A percentile compares a stretch with the other conserved stretches of the same genome.
Conservation (phyloP, 805 yeast species). For the Teunomyces stri region DNA sequence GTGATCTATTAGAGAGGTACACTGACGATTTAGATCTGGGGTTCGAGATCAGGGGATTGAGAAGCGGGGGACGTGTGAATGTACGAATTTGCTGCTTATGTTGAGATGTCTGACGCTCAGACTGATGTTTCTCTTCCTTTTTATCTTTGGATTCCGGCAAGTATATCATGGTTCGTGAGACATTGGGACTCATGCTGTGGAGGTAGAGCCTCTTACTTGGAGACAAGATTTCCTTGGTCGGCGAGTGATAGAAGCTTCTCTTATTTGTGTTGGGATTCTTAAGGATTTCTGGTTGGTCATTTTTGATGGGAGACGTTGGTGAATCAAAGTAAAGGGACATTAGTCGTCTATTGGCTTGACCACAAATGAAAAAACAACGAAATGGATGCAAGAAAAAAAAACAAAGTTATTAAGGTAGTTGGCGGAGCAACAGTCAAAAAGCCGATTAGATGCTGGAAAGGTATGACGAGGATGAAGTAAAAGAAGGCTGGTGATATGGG, state of each 20-base stretch:
- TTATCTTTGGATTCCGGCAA: conserved; percentile 7
- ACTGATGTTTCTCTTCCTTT: background rate
- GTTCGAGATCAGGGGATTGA: conserved; percentile 18
- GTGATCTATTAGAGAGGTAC: conserved; percentile 16
- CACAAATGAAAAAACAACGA: background rate
- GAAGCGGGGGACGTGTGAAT: conserved; percentile 6
- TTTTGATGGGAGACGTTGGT: conserved; percentile 6
- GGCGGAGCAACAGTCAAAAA: background rate
- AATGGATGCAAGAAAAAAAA: background rate
- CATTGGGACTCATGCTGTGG: conserved; percentile 38
- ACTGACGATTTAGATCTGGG: conserved; percentile 28
- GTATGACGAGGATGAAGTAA: background rate
- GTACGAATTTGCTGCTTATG: background rate
- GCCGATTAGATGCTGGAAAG: background rate
- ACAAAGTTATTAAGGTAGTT: background rate
- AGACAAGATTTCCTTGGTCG: conserved; percentile 10
- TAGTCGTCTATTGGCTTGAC: background rate
- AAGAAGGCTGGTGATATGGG: conserved; percentile 1
- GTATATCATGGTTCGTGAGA: conserved; percentile 24
- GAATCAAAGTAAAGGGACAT: conserved; percentile 7
- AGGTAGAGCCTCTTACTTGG: conserved; percentile 27
- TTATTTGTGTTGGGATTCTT: conserved; percentile 8
- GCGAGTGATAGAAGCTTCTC: conserved; percentile 7
- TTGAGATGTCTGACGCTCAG: background rate
- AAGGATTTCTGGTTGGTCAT: conserved; percentile 5